phyloP scores from a whole-genome alignment of 345 rosid genomes.

The Mangifera indica region DNA sequence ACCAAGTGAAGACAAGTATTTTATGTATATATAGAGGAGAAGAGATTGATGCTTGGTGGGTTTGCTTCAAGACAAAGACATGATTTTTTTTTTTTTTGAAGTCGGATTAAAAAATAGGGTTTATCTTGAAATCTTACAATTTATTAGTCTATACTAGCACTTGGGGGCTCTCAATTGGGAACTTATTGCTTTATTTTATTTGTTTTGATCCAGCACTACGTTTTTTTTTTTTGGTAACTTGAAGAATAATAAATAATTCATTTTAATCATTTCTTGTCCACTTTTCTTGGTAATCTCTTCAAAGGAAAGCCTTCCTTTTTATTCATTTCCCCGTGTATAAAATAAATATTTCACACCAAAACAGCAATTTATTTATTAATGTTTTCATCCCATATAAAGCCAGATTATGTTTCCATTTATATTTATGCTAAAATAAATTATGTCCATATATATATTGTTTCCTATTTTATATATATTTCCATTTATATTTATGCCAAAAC shows the following conservation, averaged over 20 bases:
- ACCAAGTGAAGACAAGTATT: neutral
- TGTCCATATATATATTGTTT: too few species aligned
- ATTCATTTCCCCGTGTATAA: neutral
- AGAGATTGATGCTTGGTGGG: neutral
- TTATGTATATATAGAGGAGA: neutral
- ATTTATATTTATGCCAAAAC: too few species aligned
- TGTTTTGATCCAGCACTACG: neutral
- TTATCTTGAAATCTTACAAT: too few species aligned
- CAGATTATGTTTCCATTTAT: too few species aligned
- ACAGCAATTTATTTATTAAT: too few species aligned
- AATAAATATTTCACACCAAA: too few species aligned
- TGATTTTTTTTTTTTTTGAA: too few species aligned
- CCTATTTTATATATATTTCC: too few species aligned
- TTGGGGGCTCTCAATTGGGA: neutral
- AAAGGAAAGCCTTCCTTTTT: slow-evolving; percentile 10
- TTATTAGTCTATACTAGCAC: too few species aligned
- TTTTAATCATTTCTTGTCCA: neutral
- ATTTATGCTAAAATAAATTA: too few species aligned
- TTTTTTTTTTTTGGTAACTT: neutral
- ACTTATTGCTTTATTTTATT: neutral
- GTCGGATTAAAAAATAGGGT: too few species aligned
- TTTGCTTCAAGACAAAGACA: slow-evolving; percentile 15
- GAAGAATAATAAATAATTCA: neutral
- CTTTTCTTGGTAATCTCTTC: neutral
- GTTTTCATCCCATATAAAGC: too few species aligned